phyloP scores from a whole-genome alignment of 192 early-diverging fungal genomes.

The Gaertneriomyces semiglobifer region DNA sequence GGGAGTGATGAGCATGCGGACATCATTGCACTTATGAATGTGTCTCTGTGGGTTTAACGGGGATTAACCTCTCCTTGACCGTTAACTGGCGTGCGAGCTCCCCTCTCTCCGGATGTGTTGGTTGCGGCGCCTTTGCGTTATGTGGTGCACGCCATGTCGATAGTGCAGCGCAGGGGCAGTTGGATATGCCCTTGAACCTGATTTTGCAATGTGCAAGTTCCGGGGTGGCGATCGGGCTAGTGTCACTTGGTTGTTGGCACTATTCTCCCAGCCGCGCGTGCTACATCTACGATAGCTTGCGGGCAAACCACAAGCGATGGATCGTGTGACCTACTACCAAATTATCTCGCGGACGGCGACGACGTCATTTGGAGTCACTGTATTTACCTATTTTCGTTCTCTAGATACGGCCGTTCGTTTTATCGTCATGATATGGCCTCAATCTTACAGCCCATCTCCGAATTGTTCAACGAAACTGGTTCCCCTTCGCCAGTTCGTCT shows the following conservation, averaged over 20 bases:
- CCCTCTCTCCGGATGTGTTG: background rate
- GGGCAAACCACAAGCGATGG: background rate
- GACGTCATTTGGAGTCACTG: background rate
- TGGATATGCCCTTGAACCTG: too few relatives aligned
- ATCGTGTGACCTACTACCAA: background rate
- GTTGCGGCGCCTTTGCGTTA: background rate
- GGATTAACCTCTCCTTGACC: background rate
- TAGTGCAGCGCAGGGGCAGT: background rate
- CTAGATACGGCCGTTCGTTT: slow-evolving; percentile 1
- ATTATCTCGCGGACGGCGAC: background rate
- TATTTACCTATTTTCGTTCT: background rate
- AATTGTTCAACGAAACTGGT: slow-evolving; percentile 46
- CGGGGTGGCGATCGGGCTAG: background rate
- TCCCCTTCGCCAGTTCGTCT: slow-evolving; percentile 65
- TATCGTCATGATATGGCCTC: background rate
- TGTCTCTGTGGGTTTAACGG: background rate
- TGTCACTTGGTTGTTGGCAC: background rate
- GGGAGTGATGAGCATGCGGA: background rate
- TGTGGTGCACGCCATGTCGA: background rate
- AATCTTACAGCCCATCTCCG: slow-evolving; percentile 2
- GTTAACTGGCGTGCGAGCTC: background rate
- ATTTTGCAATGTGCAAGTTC: background rate
- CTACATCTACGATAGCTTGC: background rate
- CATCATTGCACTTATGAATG: background rate
- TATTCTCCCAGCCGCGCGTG: background rate